These are phyloP conservation scores for Saccharata proteae DNA, from an alignment of 2,329 filamentous ascomycete species.

Conservation along the genomic window DNA sequence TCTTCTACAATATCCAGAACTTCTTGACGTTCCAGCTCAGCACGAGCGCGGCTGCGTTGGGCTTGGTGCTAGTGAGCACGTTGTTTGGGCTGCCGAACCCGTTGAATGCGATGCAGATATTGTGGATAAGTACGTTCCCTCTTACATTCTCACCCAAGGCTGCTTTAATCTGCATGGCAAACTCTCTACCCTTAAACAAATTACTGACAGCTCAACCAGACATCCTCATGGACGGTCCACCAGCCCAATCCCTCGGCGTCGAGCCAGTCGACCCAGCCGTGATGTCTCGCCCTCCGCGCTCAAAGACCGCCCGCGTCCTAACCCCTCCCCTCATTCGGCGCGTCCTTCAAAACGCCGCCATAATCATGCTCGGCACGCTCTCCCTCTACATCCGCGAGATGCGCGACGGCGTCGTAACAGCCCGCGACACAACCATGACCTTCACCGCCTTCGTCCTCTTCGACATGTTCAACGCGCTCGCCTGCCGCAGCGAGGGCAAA, in stretches of 20 bases:
- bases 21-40: slow-evolving; percentile 97
- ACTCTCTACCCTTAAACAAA: too few relatives aligned
- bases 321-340: slow-evolving; percentile 70
- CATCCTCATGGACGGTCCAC: slow-evolving; percentile 98
- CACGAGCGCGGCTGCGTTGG: slow-evolving; percentile 86
- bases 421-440: slow-evolving; percentile 96
- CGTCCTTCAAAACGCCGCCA: slow-evolving; percentile 71
- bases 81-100: slow-evolving; percentile 89
- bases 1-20: slow-evolving; percentile 99
- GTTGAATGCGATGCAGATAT: slow-evolving; percentile 97
- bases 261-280: slow-evolving; percentile 90
- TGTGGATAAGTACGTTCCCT: slow-evolving; percentile 83
- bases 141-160: slow-evolving; percentile 8
- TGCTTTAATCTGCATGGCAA: slow-evolving; percentile 15
- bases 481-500: slow-evolving; percentile 84
- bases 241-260: slow-evolving; percentile 91
- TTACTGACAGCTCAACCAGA: too few relatives aligned
- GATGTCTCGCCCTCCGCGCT: slow-evolving; percentile 80
- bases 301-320: slow-evolving; percentile 80
- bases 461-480: slow-evolving; percentile 98
- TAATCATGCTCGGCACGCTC: slow-evolving; percentile 91
- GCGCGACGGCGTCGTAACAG: slow-evolving; percentile 71
- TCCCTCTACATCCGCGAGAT: slow-evolving; percentile 87
- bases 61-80: slow-evolving; percentile 83
- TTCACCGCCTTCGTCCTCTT: slow-evolving; percentile 98